Evolutionary conservation across 2,329 filamentous ascomycete genomes (phyloP), one percentile per base, ranked within the genome.

Genomic region (Ophiostoma novo-ulmi): DNA sequence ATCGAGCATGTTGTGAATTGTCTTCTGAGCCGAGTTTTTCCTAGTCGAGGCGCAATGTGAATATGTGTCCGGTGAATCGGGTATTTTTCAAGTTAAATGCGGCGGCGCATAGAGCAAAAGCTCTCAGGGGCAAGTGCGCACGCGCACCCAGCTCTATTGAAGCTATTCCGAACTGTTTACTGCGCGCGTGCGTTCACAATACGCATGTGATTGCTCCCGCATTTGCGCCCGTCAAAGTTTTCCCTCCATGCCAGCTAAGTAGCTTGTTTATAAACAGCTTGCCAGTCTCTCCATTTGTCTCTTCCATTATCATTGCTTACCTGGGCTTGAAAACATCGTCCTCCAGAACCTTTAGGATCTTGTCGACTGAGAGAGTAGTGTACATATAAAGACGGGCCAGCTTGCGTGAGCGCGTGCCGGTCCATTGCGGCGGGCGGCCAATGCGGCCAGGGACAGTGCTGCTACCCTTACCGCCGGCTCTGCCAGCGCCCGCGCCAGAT

Each of bases 21-120:
- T 86, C 78, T 88, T 88, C 75, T 86, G 85, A 44, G 84, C 85
- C 38, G 86, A 87, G 74, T 87, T 85, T 74, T 83, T 83, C 52
- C 85, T 72, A 39, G 35, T 65, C 63, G 63, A n/a, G 20, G 61
- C 17, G 17, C 35, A 10, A 20, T 64, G 61, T 64, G 61, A 64
- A 64, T 64, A 64, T 38, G 6, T 64, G 61, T 68, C 20, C n/a
- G 48, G 17, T 39, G 8, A 48, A 48, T 48, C 4, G 20, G 41
- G 31, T 10, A n/a, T 36, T 13, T 13, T 35, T 68, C 22, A 14
- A n/a, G 26, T 26, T 26, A n/a, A 5, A 48, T 7, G 3, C 44
- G 17, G 44, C 44, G 8, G 44, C 44, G 44, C 44, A 64, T 41
- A 1, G 36, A 58, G 52, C 52, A 76, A 36, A 63, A 3, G n/a